phyloP scores from a whole-genome alignment of 2,329 filamentous ascomycete genomes.

The Diplodia scrobiculata region DNA sequence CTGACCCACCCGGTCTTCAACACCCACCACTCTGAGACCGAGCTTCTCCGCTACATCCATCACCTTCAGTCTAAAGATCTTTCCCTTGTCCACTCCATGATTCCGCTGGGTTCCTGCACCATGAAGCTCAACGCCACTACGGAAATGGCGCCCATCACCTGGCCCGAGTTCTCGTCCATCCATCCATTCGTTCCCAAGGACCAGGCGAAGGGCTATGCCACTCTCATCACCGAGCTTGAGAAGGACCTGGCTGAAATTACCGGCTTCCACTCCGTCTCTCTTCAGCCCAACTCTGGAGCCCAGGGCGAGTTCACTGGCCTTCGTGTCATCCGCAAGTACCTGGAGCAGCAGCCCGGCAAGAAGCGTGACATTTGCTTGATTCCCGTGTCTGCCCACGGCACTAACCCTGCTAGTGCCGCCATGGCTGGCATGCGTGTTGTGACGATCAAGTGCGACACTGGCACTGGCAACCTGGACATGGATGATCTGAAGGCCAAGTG shows the following conservation, averaged over 20 bases:
- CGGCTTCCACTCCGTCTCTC: constrained; percentile 82
- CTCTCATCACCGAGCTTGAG: constrained; percentile 72
- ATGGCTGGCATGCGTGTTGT: constrained; percentile 97
- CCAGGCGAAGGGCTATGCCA: constrained; percentile 67
- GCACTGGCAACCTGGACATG: constrained; percentile 87
- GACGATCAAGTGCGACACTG: constrained; percentile 83
- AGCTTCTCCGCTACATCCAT: constrained; percentile 89
- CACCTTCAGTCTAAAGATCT: constrained; percentile 93
- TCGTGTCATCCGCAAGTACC: constrained; percentile 82
- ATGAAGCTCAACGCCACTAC: constrained; percentile 97
- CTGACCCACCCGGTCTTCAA: constrained; percentile 94
- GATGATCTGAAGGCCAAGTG: constrained; percentile 84
- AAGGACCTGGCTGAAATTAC: constrained; percentile 78
- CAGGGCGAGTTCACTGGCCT: constrained; percentile 94
- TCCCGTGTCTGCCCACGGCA: constrained; percentile 91
- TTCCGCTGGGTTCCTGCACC: constrained; percentile 92
- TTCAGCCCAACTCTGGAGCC: constrained; percentile 94
- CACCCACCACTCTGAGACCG: constrained; percentile 90
- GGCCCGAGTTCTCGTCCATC: constrained; percentile 72
- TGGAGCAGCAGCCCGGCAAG: constrained; percentile 65
- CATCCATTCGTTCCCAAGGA: constrained; percentile 75
- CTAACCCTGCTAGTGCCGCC: constrained; percentile 90
- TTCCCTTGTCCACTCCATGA: constrained; percentile 95
- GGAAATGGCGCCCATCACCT: constrained; percentile 86
- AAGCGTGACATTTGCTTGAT: constrained; percentile 91